Conservation (phyloP, 768 basidiomycete genomes). For the Russula ochroleuca region DNA sequence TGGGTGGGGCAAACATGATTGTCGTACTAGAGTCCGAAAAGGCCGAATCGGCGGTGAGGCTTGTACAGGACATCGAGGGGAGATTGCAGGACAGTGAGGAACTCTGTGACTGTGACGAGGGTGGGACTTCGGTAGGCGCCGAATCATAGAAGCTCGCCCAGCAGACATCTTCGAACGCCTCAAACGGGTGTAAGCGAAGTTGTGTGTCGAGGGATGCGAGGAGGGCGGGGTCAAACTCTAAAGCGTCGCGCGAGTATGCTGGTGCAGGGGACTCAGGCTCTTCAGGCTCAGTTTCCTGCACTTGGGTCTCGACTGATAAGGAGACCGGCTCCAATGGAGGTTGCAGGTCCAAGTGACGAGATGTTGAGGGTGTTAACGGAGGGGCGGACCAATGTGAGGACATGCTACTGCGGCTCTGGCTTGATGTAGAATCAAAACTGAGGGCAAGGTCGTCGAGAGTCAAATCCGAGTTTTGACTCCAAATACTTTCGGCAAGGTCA, state of each 20-base stretch:
- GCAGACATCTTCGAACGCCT: slow-evolving; percentile 16
- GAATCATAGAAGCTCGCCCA: slow-evolving; percentile 9
- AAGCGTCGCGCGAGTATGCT: slow-evolving; percentile 17
- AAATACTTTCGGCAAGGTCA: slow-evolving; percentile 26
- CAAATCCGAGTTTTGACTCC: slow-evolving; percentile 23
- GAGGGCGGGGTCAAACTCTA: slow-evolving; percentile 19
- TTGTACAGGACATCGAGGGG: not conserved
- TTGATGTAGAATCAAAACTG: slow-evolving; percentile 19
- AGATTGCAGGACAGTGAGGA: not conserved
- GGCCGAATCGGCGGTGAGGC: slow-evolving; percentile 6
- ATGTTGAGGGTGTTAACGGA: slow-evolving; percentile 4
- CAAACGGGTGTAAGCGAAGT: slow-evolving; percentile 12
- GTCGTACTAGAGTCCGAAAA: slow-evolving; percentile 5
- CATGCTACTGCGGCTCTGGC: slow-evolving; percentile 4
- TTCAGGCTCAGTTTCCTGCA: not conserved
- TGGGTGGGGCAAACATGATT: not conserved
- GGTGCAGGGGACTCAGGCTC: slow-evolving; percentile 19
- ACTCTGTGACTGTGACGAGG: not conserved
- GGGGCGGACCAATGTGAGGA: slow-evolving; percentile 20
- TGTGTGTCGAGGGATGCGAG: slow-evolving; percentile 18
- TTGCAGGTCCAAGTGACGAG: slow-evolving; percentile 2
- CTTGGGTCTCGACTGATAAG: not conserved
- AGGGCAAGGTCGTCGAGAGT: slow-evolving; percentile 25
- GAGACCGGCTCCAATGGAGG: not conserved
- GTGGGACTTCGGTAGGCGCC: not conserved